Evolutionary conservation across 257 asterid species (phyloP).

Genomic region (Solanum dulcamara): DNA sequence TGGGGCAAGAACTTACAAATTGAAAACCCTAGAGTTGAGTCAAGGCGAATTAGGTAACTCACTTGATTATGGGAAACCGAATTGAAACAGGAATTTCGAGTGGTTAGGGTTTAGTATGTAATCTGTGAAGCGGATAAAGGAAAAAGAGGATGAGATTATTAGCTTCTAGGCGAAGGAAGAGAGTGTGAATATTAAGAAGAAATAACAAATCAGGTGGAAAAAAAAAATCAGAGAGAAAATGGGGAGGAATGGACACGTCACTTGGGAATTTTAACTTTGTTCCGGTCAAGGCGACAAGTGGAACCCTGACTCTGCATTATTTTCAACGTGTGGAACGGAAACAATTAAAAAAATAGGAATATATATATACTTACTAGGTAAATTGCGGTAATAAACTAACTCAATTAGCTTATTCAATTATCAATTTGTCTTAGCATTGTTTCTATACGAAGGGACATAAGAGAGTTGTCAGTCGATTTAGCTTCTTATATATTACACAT

Average conservation of each 20-base stretch:
- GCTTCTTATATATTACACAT: too few relatives aligned
- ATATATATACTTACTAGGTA: too few relatives aligned
- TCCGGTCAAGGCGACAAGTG: background rate
- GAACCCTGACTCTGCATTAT: background rate
- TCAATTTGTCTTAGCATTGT: too few relatives aligned
- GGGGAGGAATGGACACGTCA: background rate
- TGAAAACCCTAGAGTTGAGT: conserved; percentile 9
- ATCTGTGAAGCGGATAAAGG: background rate
- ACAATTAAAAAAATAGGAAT: too few relatives aligned
- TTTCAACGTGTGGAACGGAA: too few relatives aligned
- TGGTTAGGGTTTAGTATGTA: background rate
- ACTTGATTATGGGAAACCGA: background rate
- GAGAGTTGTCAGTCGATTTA: too few relatives aligned
- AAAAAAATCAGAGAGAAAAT: background rate
- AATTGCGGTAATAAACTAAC: too few relatives aligned
- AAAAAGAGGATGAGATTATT: background rate
- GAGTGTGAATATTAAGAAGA: too few relatives aligned
- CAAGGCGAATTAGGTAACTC: background rate
- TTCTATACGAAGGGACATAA: too few relatives aligned
- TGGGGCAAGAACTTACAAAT: background rate
- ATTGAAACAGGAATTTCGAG: background rate
- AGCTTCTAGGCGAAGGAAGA: conserved; percentile 12
- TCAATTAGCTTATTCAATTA: too few relatives aligned
- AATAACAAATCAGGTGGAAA: background rate
- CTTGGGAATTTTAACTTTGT: background rate